Evolutionary conservation across 495 filamentous ascomycete species (phyloP), one percentile per base, ranked within the genome.

Genomic region (Penicillium pulvis): DNA sequence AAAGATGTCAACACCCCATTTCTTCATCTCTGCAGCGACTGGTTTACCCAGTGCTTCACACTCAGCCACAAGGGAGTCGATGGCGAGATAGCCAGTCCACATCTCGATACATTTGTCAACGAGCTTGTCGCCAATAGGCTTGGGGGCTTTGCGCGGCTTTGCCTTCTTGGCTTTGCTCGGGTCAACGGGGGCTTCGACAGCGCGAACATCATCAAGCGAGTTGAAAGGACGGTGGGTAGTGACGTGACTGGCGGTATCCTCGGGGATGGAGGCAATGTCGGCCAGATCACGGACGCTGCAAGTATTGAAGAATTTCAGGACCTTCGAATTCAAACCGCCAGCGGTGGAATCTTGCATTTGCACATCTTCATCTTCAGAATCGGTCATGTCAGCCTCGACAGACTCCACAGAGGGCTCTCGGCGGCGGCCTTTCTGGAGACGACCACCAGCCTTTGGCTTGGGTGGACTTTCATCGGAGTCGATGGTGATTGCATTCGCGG

Each of bases 301-400:
- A 1, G 79, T 86, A 67, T 98, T 98, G 73, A 98, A 85, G 68
- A 91, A 96, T 0, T 84, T 79, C 17, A 98, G 75, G 1, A 97
- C 84, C 49, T 82, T 83, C 6, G 54, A 56, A 23, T 88, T 83
- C 39, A 85, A 57, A 28, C 75, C 72, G 44, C 74, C 76, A 51
- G 74, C 66, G 14, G 59, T 71, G 11, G 70, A 53, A 43, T 64
- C 67, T 30, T 74, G 77, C 5, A 76, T 64, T 26, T 77, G 82
- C 39, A 83, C 83, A 58, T 86, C 84, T 1, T 80, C 82, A 60
- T 87, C 85, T 31, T 83, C 75, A 3, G 85, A 84, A 69, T 70
- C 78, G 31, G 61, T 65, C 51, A 71, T 60, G 20, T 71, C 67
- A 4, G 73, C 72, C 47, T 78, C 75, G 41, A 66, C 68, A 17